These are phyloP conservation scores for Ustilago loliicola DNA, from an alignment of 1,284 basidiomycete genomes.

Conservation along the genomic window DNA sequence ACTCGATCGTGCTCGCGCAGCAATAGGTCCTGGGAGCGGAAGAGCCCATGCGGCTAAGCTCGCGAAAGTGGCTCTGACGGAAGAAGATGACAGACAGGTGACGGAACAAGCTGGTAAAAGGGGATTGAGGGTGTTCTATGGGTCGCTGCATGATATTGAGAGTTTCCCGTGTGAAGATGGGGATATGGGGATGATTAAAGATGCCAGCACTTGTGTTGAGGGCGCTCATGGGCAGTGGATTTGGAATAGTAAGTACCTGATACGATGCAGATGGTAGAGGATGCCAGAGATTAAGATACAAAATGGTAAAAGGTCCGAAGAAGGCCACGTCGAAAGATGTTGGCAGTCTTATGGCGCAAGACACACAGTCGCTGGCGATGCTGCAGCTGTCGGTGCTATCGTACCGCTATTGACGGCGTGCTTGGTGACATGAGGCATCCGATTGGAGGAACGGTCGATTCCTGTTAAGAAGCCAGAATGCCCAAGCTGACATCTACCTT, in stretches of 20 bases:
- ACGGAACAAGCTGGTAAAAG: slow-evolving; percentile 41
- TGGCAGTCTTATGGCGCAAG: slow-evolving; percentile 33
- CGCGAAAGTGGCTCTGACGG: slow-evolving; percentile 29
- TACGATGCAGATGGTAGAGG: not conserved
- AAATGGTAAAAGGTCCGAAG: slow-evolving; percentile 67
- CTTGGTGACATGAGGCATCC: slow-evolving; percentile 32
- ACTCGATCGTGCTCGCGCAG: slow-evolving; percentile 26
- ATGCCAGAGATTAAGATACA: slow-evolving; percentile 35
- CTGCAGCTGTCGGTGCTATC: not conserved
- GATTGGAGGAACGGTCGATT: too few relatives aligned
- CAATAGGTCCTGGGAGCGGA: slow-evolving; percentile 24
- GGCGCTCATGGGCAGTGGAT: slow-evolving; percentile 90
- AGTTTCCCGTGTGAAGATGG: slow-evolving; percentile 96
- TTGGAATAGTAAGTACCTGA: slow-evolving; percentile 59
- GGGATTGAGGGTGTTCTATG: slow-evolving; percentile 82
- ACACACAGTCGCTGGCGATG: not conserved
- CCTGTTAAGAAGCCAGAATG: not conserved
- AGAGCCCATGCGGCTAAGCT: slow-evolving; percentile 20
- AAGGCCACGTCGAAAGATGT: slow-evolving; percentile 13
- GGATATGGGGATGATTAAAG: slow-evolving; percentile 81
- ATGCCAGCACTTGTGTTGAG: slow-evolving; percentile 82
- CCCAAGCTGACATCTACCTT: not conserved
- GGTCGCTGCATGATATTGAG: slow-evolving; percentile 86
- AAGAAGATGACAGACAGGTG: slow-evolving; percentile 29
- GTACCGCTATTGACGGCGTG: not conserved